Base-by-base conservation (phyloP, 148 eudicot species). In the Mesembryanthemum crystallinum region DNA sequence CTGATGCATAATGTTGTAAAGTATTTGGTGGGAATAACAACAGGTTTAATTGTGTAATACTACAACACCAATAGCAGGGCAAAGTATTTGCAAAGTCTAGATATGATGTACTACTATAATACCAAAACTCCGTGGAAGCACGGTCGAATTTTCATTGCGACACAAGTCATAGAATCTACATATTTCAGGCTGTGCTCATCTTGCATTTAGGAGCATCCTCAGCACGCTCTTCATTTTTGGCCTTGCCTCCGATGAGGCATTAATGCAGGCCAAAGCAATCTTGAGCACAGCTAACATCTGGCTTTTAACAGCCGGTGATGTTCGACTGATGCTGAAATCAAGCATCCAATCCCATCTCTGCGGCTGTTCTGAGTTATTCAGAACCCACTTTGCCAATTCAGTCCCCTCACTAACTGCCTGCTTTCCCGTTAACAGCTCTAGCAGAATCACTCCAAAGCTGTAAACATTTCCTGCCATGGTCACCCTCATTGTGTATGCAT, bases 401-500 rank as follows among this genome's bases (percentile, higher is more conserved):
- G 77, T 84, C 49, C 97, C 98, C 69, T 84, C 86, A 61, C 87
- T 87, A 7, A 91, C 90, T 39, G 97, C 92, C 29, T 93, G 89
- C 76, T 86, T 91, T 70, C 98, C 97, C 3, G 98, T 91, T 25
- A 94, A 65, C 74, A 94, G 80, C 74, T 91, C 92, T 30, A 94
- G 83, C 76, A 91, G 85, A 79, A 94, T 77, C 27, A 91, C 92
- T 11, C 98, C 97, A 24, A 88, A 91, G 81, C 95, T 94, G 75
- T 94, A 94, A 0, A 94, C 90, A 72, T 91, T 94, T 60, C 97
- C 97, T 0, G 90, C 89, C 79, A 79, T 81, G 4, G 98, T 94
- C 49, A 91, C 84, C 87, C 95, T 88, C 97, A 94, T 94, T 29
- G 97, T 90, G 88, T 91, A 94, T 33, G 97, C 98, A 75, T 94